Conservation (phyloP, 2,329 filamentous ascomycete genomes). For the Leptographium wingfieldii region DNA sequence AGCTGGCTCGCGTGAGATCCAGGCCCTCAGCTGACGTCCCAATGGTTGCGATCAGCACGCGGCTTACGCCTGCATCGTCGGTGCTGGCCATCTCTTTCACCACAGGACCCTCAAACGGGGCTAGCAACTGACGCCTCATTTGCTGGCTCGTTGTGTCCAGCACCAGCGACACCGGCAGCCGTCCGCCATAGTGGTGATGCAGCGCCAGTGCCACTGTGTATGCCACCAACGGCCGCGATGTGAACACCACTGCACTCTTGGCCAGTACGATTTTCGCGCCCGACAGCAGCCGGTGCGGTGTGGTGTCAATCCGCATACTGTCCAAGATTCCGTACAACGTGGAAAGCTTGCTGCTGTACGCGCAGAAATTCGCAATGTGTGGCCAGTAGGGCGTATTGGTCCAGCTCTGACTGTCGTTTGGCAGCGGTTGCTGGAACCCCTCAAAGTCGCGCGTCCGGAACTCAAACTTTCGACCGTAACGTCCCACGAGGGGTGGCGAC, state of each 20-base stretch:
- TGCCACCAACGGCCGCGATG: not conserved
- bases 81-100: not conserved
- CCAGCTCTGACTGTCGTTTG: not conserved
- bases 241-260: not conserved
- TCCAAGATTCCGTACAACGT: not conserved
- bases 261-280: not conserved
- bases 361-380: not conserved
- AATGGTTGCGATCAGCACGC: not conserved
- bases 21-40: constrained; percentile 1
- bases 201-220: not conserved
- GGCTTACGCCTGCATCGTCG: not conserved
- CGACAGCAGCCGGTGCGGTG: not conserved
- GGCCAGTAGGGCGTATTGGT: not conserved
- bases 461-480: not conserved
- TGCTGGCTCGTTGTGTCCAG: not conserved
- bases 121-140: not conserved
- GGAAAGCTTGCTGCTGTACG: not conserved
- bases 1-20: constrained; percentile 1
- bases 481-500: too few relatives aligned
- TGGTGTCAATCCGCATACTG: not conserved
- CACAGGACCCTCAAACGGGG: not conserved
- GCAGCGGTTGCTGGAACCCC: not conserved
- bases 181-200: not conserved
- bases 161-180: not conserved
- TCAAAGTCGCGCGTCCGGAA: not conserved